Conservation (phyloP, 2,329 filamentous ascomycete species). For the Neoarthrinium moseri region DNA sequence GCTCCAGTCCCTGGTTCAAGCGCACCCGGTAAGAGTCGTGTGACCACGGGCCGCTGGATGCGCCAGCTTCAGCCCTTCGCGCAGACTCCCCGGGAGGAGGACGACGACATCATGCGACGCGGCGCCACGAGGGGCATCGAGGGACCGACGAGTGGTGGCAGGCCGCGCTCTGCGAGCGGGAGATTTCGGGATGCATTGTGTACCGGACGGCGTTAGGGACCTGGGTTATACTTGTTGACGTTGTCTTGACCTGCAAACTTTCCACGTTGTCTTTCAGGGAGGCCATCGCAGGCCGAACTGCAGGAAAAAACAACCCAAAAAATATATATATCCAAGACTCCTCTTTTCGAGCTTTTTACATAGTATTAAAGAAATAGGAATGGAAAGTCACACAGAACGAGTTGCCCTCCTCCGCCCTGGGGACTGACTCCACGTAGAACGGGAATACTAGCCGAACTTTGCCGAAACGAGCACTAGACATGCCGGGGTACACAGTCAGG, state of each 20-base stretch:
- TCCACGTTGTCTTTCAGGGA: not conserved
- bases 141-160: not conserved
- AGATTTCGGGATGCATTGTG: conserved; percentile 1
- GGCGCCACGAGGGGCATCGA: not conserved
- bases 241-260: conserved; percentile 1
- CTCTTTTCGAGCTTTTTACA: not conserved
- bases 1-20: conserved; percentile 87
- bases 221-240: not conserved
- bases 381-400: not conserved
- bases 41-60: not conserved
- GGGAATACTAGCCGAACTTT: conserved; percentile 4
- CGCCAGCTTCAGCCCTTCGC: not conserved
- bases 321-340: not conserved
- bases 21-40: conserved; percentile 64
- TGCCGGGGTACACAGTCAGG: too few species aligned
- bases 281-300: not conserved
- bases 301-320: not conserved
- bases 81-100: not conserved
- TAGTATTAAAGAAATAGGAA: not conserved
- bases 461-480: too few species aligned
- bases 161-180: not conserved
- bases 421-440: not conserved
- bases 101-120: not conserved
- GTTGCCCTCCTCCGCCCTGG: not conserved
- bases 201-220: conserved; percentile 3